Conservation (phyloP, 768 basidiomycete genomes). For the Suillus variegatus region DNA sequence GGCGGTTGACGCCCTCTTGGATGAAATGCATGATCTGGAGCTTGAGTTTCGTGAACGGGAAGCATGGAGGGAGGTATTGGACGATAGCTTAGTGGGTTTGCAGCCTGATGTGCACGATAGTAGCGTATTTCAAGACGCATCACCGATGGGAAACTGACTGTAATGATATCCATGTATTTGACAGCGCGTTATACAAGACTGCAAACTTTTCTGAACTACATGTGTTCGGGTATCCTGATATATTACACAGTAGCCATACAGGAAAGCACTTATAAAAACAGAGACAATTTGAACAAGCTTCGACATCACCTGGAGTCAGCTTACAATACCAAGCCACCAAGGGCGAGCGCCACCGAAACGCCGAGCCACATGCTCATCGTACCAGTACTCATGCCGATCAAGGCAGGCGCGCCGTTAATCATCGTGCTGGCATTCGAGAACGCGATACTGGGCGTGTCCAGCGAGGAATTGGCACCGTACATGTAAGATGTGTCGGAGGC, state of each 20-base stretch:
- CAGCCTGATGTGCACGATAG: conserved; percentile 7
- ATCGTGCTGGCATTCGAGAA: conserved; percentile 62
- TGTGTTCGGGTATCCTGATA: background rate
- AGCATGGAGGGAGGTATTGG: conserved; percentile 21
- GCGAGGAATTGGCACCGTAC: conserved; percentile 57
- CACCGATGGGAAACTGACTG: background rate
- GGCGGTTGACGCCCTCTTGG: conserved; percentile 51
- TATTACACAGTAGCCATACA: background rate
- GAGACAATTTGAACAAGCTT: background rate
- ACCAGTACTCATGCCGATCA: conserved; percentile 11
- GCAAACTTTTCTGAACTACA: background rate
- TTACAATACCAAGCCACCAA: conserved; percentile 25
- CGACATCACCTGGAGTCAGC: background rate
- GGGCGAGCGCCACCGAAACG: conserved; percentile 12
- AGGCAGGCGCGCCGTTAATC: conserved; percentile 40
- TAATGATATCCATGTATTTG: background rate
- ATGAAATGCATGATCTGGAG: conserved; percentile 58
- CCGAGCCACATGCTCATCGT: conserved; percentile 15
- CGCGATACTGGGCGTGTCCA: conserved; percentile 51
- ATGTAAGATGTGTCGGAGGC: conserved; percentile 62
- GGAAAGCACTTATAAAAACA: no score
- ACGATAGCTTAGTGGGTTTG: conserved; percentile 13
- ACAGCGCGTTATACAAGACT: background rate
- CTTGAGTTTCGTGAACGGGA: conserved; percentile 54
- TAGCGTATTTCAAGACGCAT: background rate